A percentile compares a stretch with the other conserved stretches of the same genome.
phyloP scores from a whole-genome alignment of 805 yeast species.

The Yamadazyma olivae region DNA sequence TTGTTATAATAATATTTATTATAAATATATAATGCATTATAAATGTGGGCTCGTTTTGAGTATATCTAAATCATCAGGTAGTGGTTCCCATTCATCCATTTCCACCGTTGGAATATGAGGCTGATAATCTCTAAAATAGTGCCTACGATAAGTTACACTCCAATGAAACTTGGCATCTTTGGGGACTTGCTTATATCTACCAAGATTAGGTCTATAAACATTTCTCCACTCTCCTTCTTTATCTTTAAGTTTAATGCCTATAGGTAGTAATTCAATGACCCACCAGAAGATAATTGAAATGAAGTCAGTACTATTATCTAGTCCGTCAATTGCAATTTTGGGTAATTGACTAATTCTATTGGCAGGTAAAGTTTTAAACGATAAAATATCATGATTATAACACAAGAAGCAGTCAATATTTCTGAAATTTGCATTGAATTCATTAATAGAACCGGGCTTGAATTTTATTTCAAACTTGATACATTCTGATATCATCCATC shows the following conservation, averaged over 20 bases:
- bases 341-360: background rate
- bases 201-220: conserved; percentile 53
- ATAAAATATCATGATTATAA: conserved; percentile 50
- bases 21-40: background rate
- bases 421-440: conserved; percentile 39
- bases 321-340: background rate
- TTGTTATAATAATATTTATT: no score
- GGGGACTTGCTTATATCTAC: conserved; percentile 51
- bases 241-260: conserved; percentile 50
- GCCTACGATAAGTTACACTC: conserved; percentile 60
- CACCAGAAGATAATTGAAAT: conserved; percentile 49
- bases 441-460: conserved; percentile 35
- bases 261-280: conserved; percentile 59
- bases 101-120: conserved; percentile 40
- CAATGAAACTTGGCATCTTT: conserved; percentile 50
- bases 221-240: conserved; percentile 48
- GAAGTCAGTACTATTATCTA: conserved; percentile 15
- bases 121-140: conserved; percentile 41
- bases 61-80: conserved; percentile 35
- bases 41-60: no score
- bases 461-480: conserved; percentile 48
- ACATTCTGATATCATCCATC: conserved; percentile 62
- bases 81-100: conserved; percentile 27
- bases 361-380: conserved; percentile 11
- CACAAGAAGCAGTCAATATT: conserved; percentile 43